Evolutionary conservation across 2,329 filamentous ascomycete genomes (phyloP), one percentile per base, ranked within the genome.

Genomic region (Xylaria sp.): DNA sequence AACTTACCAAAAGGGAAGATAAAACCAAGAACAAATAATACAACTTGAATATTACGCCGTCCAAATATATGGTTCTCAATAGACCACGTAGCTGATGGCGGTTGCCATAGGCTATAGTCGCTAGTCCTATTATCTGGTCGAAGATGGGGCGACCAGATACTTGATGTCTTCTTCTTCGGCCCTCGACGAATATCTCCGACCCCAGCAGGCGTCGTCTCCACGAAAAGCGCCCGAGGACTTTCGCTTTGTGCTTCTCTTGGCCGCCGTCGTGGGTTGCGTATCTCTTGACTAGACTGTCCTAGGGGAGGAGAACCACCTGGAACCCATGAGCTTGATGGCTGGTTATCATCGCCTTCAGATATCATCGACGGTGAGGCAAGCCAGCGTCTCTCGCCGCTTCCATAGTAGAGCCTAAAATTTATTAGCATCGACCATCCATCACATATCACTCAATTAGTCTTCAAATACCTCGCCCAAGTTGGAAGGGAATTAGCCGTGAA

Each of bases 21-120:
- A 74, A 96, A 96, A 27, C 93, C 93, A 53, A 90, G 47, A 62
- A 89, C 87, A 79, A 96, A 96, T 55, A 92, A 81, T 59, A 91
- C 82, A 33, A 95, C 85, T 78, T 96, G 93, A 53, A 89, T 80
- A 74, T 94, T 94, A 68, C 91, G 86, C 69, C 87, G 86, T 57
- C 89, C 89, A 69, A 91, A 84, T 3, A 87, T 75, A 17, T 86
- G 84, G 39, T 86, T 87, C 44, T 89, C 87, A 2, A 86, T 79
- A 10, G 86, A 86, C 79, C 89, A 91, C 66, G 89, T 87, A 25
- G 91, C 81, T 1, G 89, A 90, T 0, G 93, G 93, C 1, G 92
- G 89, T 67, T 89, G 87, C 92, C 92, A 96, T 17, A 89, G 83
- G 74, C 87, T 91, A 71, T 82, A 86, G 65, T 82, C 79, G 61